Base-by-base conservation (phyloP, 2,329 filamentous ascomycete species). In the Talaromyces albobiverticillius region DNA sequence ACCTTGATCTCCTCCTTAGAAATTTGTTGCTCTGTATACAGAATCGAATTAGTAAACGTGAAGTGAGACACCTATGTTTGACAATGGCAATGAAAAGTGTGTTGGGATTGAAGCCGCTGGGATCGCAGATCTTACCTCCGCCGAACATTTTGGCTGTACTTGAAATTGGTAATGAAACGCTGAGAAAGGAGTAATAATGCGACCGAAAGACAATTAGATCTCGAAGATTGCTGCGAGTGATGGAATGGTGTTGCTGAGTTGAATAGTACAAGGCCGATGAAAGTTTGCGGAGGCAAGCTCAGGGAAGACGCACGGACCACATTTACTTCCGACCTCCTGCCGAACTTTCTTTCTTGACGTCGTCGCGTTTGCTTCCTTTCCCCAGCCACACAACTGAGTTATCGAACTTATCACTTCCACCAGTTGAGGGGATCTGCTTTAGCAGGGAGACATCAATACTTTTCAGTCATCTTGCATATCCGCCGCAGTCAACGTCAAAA, bases 1-100 rank as follows among this genome's bases (percentile, higher is more conserved):
- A 76, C 74, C 66, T 69, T 70, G 59, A 77, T 71, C 64, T 77
- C 71, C 65, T 74, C 72, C 63, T 74, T 70, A 54, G 74, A 76
- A 61, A 72, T 64, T 64, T 74, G 72, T 68, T 77, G 69, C 55
- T 70, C 72, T 75, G 52, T 48, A 46, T 16, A 47, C 48, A 25
- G 32, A 18, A 5, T 36, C 23, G 11, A 40, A 46, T 46, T 32
- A 23, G 36, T 34, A 16, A 40, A 22, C 9, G 20, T 18, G 18
- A 40, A 40, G n/a, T 40, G 18, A 36, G 14, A 22, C 23, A 38
- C 14, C 16, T 25, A 40, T 13, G 11, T 16, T 22, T 2, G 31
- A 23, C n/a, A n/a, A n/a, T n/a, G n/a, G n/a, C 16, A 48, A 32
- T 23, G 16, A 49, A 46, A 49, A 29, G 32, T n/a, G 23, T n/a